Percentiles rank a stretch among this genome's conserved stretches.
phyloP scores from a whole-genome alignment of 768 basidiomycete species.

The Kwoniella pini region DNA sequence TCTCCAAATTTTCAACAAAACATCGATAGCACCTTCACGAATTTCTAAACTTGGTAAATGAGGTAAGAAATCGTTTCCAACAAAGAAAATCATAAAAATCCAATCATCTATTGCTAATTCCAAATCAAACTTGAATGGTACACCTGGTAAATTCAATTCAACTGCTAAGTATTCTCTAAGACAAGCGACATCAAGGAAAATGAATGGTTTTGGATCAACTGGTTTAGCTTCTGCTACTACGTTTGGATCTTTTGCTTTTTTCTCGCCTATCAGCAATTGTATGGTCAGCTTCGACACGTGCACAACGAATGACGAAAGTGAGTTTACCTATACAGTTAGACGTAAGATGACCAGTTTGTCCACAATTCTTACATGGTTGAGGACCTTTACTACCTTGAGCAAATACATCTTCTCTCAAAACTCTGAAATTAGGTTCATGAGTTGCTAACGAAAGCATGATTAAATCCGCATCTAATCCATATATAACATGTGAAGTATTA shows the following conservation, averaged over 20 bases:
- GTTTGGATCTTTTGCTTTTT: constrained; percentile 62
- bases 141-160: constrained; percentile 79
- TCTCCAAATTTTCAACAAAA: constrained; percentile 93
- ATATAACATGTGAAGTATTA: constrained; percentile 95
- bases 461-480: constrained; percentile 98
- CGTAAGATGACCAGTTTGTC: constrained; percentile 91
- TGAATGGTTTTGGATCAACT: constrained; percentile 87
- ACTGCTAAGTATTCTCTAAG: constrained; percentile 97
- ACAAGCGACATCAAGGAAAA: constrained; percentile 95
- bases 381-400: constrained; percentile 69
- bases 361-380: constrained; percentile 84
- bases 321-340: constrained; percentile 79
- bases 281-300: no score
- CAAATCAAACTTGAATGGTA: constrained; percentile 82
- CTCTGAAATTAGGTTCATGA: constrained; percentile 97
- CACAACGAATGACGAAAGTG: neutral
- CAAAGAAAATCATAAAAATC: constrained; percentile 99
- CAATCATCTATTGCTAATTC: constrained; percentile 99
- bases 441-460: constrained; percentile 98
- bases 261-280: constrained; percentile 55
- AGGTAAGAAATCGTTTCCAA: constrained; percentile 85
- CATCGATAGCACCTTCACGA: constrained; percentile 98
- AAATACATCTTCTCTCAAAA: constrained; percentile 97
- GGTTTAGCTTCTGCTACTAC: constrained; percentile 59
- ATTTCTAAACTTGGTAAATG: constrained; percentile 98